Percentiles rank a stretch among this genome's conserved stretches.
These are phyloP conservation scores for Triglochin maritima DNA, from an alignment of 106 monocot species.

Conservation along the genomic window DNA sequence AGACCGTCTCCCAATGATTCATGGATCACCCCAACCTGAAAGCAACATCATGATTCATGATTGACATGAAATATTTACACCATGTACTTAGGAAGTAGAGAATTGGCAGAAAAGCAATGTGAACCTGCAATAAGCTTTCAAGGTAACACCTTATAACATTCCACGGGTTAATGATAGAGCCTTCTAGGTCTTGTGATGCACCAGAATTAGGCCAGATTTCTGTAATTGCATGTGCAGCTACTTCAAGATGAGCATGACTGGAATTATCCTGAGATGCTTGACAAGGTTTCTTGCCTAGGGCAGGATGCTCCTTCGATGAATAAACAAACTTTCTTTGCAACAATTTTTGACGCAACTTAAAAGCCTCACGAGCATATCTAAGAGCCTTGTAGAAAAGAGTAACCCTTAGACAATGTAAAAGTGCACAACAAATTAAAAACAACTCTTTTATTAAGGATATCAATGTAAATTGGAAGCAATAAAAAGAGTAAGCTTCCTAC, in stretches of 20 bases:
- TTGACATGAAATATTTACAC: too few species aligned
- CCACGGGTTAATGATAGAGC: conserved; percentile 61
- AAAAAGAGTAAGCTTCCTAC: too few species aligned
- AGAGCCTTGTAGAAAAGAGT: conserved; percentile 37
- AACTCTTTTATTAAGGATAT: neutral
- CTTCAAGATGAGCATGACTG: conserved; percentile 27
- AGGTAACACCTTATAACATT: conserved; percentile 57
- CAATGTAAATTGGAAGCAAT: too few species aligned
- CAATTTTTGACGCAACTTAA: conserved; percentile 37
- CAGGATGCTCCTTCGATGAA: conserved; percentile 9
- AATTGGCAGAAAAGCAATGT: neutral
- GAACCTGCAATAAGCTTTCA: conserved; percentile 83
- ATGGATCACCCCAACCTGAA: conserved; percentile 51
- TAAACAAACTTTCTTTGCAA: conserved; percentile 46
- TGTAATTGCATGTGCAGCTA: conserved; percentile 28
- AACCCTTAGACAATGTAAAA: neutral
- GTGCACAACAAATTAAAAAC: neutral
- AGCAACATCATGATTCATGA: conserved; percentile 1
- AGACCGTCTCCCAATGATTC: conserved; percentile 57
- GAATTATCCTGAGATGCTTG: conserved; percentile 1
- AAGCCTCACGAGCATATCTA: conserved; percentile 42
- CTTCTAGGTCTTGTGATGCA: conserved; percentile 9
- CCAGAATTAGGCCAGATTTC: conserved; percentile 40
- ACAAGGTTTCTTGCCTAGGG: neutral
- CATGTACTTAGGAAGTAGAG: neutral